phyloP scores from a whole-genome alignment of 352 stramenopile species.

The Phytopythium mirpurense region DNA sequence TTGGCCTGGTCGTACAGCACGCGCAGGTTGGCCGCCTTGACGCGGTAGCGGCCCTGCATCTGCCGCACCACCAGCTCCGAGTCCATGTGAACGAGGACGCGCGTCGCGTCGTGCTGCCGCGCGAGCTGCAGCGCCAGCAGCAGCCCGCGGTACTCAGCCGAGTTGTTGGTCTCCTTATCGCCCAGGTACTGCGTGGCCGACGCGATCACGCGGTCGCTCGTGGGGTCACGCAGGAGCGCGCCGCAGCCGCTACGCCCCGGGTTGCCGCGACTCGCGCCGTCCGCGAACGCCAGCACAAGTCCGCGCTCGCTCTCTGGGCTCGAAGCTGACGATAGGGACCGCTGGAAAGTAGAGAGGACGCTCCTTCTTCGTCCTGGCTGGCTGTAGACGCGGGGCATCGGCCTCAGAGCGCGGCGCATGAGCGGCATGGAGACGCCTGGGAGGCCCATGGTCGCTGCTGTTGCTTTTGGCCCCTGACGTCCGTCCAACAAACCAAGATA shows the following conservation, averaged over 20 bases:
- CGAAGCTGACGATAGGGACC: neutral
- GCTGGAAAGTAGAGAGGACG: neutral
- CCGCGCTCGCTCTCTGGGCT: neutral
- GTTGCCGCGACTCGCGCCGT: slow-evolving; percentile 71
- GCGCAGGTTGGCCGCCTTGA: slow-evolving; percentile 55
- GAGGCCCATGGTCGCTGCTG: neutral
- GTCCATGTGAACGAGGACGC: slow-evolving; percentile 66
- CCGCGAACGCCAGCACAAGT: slow-evolving; percentile 40
- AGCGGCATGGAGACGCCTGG: neutral
- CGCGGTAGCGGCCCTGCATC: slow-evolving; percentile 66
- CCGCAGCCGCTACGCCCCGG: slow-evolving; percentile 55
- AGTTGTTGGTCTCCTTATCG: slow-evolving; percentile 68
- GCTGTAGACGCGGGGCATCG: neutral
- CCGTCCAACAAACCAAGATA: slow-evolving; percentile 1
- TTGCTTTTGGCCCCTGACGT: neutral
- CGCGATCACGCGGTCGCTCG: slow-evolving; percentile 34
- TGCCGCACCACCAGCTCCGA: slow-evolving; percentile 76
- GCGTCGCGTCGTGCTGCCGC: slow-evolving; percentile 20
- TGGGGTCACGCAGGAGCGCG: slow-evolving; percentile 43
- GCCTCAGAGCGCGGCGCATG: neutral
- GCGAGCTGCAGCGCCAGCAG: slow-evolving; percentile 56
- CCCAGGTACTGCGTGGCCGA: slow-evolving; percentile 41
- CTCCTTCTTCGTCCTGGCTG: neutral
- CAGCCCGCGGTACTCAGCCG: slow-evolving; percentile 62
- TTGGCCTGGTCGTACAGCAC: slow-evolving; percentile 38